phyloP scores from a whole-genome alignment of 1,284 basidiomycete species.

The Rhodotorula sp. region DNA sequence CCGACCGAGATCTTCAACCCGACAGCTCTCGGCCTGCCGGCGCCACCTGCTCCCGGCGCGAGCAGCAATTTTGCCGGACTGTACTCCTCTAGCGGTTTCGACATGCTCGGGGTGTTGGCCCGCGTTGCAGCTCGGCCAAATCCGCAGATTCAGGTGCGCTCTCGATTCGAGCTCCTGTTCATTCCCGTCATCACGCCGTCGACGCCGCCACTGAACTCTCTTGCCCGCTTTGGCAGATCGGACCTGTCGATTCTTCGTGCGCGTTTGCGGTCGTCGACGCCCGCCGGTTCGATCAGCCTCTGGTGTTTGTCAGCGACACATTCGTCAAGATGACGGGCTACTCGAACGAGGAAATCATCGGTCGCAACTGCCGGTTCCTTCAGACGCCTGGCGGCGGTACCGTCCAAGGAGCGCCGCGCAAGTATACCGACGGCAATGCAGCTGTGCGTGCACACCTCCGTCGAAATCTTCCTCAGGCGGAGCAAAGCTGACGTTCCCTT shows the following conservation, averaged over 20 bases:
- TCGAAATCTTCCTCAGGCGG: not conserved
- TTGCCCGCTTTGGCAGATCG: slow-evolving; percentile 55
- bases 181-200: no score
- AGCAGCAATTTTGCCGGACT: slow-evolving; percentile 50
- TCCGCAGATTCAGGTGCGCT: slow-evolving; percentile 59
- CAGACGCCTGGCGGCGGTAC: slow-evolving; percentile 67
- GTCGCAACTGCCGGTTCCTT: slow-evolving; percentile 71
- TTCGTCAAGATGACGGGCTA: slow-evolving; percentile 85
- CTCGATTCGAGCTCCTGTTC: no score
- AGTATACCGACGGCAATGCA: slow-evolving; percentile 66
- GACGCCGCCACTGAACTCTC: not conserved
- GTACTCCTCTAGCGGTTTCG: slow-evolving; percentile 87
- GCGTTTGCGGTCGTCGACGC: slow-evolving; percentile 85
- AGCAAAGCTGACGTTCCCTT: not conserved
- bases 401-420: slow-evolving; percentile 63
- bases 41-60: slow-evolving; percentile 24
- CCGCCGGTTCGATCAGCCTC: slow-evolving; percentile 72
- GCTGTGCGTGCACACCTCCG: slow-evolving; percentile 51
- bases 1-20: slow-evolving; percentile 37
- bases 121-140: slow-evolving; percentile 71
- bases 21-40: slow-evolving; percentile 35
- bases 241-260: slow-evolving; percentile 87
- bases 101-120: slow-evolving; percentile 76
- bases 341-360: slow-evolving; percentile 70
- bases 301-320: slow-evolving; percentile 80